Base-by-base conservation (phyloP, 2,329 filamentous ascomycete genomes). In the Fusarium algeriense region DNA sequence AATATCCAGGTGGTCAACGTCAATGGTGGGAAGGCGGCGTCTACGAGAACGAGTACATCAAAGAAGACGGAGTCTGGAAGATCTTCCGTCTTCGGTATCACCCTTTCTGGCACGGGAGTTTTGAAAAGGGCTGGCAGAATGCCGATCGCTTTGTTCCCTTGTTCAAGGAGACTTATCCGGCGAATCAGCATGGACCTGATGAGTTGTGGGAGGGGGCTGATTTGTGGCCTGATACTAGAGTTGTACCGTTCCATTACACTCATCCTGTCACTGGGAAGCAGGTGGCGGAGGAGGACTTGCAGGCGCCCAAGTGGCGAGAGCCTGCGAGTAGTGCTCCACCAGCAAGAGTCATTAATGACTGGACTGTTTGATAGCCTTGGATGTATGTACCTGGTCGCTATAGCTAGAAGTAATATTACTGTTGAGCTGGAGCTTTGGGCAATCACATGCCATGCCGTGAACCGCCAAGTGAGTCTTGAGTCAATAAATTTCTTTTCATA, bases 391-490 rank as follows among this genome's bases (percentile, higher is more conserved):
- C 5, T 5, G 17, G 1, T 30, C 8, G 20, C 17, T 37, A 26
- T 15, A 50, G 32, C 5, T 14, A 13, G 7, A n/a, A 20, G 19
- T 2, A 50, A n/a, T 50, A 8, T n/a, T 15, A 12, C 32, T 14
- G 6, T 15, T 11, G 0, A n/a, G 35, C 7, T 2, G 2, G 7
- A 28, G 1, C 0, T 0, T 37, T n/a, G 6, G 7, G 5, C 5
- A 35, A 11, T 11, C 48, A 26, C 11, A n/a, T 35, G 20, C 12
- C 37, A 6, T 38, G 15, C 17, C 15, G 19, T n/a, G 37, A 11
- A 10, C 30, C 2, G 30, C 30, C 23, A 23, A 23, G 23, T 23
- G 23, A 23, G 23, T 23, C 4, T 23, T 23, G 23, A 23, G 23
- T 4, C 23, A 23, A 23, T 5, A 23, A 23, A 23, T 23, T 23